A percentile compares a stretch with the other conserved stretches of the same genome.
phyloP scores from a whole-genome alignment of 2,329 filamentous ascomycete species.

The Phaeophleospora eucalypticola region DNA sequence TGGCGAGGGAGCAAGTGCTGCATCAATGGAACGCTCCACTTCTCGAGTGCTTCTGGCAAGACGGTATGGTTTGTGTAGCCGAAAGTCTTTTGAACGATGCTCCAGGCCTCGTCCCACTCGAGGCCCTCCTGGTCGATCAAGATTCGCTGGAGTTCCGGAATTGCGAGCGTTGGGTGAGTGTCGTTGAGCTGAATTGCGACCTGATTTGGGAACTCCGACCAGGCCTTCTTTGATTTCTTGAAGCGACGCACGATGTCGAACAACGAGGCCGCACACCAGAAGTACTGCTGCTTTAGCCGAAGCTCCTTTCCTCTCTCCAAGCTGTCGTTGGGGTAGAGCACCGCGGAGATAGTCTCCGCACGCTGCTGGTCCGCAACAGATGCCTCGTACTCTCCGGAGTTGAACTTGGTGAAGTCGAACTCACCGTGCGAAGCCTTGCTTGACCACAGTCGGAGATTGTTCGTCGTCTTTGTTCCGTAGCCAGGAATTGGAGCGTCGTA shows the following conservation, averaged over 20 bases:
- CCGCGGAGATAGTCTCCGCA: conserved; percentile 97
- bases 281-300: conserved; percentile 98
- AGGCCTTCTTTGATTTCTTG: conserved; percentile 91
- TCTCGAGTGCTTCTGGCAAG: conserved; percentile 88
- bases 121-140: conserved; percentile 84
- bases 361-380: conserved; percentile 97
- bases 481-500: conserved; percentile 87
- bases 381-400: conserved; percentile 94
- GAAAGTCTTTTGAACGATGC: conserved; percentile 63
- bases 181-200: conserved; percentile 98
- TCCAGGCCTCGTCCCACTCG: conserved; percentile 91
- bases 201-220: conserved; percentile 89
- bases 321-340: conserved; percentile 96
- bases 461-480: conserved; percentile 83
- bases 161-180: conserved; percentile 91
- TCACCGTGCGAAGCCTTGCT: conserved; percentile 96
- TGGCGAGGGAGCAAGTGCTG: conserved; percentile 92
- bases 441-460: conserved; percentile 95
- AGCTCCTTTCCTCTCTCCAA: conserved; percentile 95
- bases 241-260: conserved; percentile 95
- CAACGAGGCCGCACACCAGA: conserved; percentile 96
- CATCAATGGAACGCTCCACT: conserved; percentile 91
- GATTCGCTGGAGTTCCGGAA: conserved; percentile 93
- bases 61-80: conserved; percentile 99
- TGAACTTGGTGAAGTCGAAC: conserved; percentile 99